Evolutionary conservation across 2,329 filamentous ascomycete genomes (phyloP), one percentile per base, ranked within the genome.

Genomic region (Penicillium sp.): DNA sequence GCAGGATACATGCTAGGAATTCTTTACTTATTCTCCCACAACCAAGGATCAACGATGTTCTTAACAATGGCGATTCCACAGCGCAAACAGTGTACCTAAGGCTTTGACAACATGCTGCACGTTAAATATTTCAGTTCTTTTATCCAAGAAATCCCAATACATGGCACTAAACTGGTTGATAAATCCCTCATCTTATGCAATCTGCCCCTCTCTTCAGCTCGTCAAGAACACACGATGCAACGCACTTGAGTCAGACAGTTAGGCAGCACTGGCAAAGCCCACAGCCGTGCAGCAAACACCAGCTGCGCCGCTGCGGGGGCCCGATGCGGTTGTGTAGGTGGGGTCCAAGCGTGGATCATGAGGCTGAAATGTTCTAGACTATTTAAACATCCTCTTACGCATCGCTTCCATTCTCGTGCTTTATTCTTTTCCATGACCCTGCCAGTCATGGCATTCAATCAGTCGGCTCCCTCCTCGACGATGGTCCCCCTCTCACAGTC

Each of bases 361-460:
- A 35, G 31, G 51, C 51, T 54, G 22, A 54, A 52, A 52, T 35
- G 27, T 27, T 37, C 18, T 7, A 9, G 11, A 44, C 11, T 39
- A 51, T 51, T 37, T 39, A 39, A 51, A 37, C 6, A 5, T 35
- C 46, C 19, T 1, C 19, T 24, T 11, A 6, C 2, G 4, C 16
- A 49, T 3, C 9, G 3, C 22, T 19, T n/a, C 13, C 2, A 14
- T 35, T 9, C 10, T 4, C 14, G 16, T 19, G 3, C 6, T 35
- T 18, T 19, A 36, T 13, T n/a, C 18, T 10, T 18, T 6, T 6
- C 37, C 10, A 1, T 16, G 39, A 43, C 27, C 13, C 4, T 22
- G n/a, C 16, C 36, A 7, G 61, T 43, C 63, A 70, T 66, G 65
- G 58, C 54, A 35, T 60, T 37, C 41, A 69, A 64, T 46, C 61